phyloP scores from a whole-genome alignment of 305 asterid species.

The Fraxinus ornus region DNA sequence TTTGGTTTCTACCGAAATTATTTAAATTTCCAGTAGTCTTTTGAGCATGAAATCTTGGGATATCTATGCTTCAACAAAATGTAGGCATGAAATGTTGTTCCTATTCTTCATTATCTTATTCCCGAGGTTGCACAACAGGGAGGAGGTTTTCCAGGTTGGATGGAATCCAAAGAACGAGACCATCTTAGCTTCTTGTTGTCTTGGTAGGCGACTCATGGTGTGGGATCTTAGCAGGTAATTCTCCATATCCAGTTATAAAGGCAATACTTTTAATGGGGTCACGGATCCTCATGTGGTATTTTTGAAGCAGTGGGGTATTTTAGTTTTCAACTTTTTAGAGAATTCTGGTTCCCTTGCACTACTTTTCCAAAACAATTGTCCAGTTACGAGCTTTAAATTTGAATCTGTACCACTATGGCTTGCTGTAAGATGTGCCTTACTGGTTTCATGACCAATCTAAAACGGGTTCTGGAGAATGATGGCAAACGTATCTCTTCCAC shows the following conservation, averaged over 20 bases:
- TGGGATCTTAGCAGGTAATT: conserved; percentile 95
- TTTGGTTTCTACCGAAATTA: conserved; percentile 8
- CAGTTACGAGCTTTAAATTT: not conserved
- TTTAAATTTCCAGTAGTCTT: not conserved
- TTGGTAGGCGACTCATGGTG: conserved; percentile 84
- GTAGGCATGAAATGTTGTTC: not conserved
- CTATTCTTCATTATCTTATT: conserved; percentile 10
- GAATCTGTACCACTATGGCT: not conserved
- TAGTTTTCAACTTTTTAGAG: not conserved
- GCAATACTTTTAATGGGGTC: not conserved
- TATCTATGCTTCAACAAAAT: not conserved
- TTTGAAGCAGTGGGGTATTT: not conserved
- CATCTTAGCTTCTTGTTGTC: conserved; percentile 87
- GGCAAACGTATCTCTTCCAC: not conserved
- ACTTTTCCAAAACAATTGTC: not conserved
- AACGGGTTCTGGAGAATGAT: not conserved
- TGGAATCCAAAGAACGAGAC: conserved; percentile 94
- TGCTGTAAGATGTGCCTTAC: not conserved
- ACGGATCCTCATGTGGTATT: not conserved
- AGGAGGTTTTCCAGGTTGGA: conserved; percentile 97
- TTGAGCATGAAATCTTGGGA: not conserved
- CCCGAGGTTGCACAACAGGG: conserved; percentile 46
- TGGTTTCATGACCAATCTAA: not conserved
- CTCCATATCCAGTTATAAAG: not conserved
- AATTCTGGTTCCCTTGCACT: not conserved